phyloP scores from a whole-genome alignment of 23 red algal genomes.

The Cyanidium caldarium region DNA sequence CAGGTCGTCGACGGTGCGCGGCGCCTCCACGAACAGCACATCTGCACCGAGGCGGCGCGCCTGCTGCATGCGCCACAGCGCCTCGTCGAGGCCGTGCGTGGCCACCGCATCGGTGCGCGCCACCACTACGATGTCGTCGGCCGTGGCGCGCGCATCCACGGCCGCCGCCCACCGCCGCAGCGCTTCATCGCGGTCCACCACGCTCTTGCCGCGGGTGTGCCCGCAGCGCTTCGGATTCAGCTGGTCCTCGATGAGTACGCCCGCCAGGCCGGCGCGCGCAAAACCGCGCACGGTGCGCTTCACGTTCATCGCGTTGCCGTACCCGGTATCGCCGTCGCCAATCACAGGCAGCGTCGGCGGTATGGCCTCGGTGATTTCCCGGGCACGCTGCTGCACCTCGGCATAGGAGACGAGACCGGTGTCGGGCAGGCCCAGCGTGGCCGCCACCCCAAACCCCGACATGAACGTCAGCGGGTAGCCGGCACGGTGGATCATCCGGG shows the following conservation, averaged over 20 bases:
- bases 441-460: constrained; percentile 72
- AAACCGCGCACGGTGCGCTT: constrained; percentile 53
- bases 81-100: constrained; percentile 52
- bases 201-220: constrained; percentile 80
- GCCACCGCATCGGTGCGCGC: constrained; percentile 5
- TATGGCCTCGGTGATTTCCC: constrained; percentile 23
- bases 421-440: constrained; percentile 49
- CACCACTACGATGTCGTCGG: not conserved
- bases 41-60: constrained; percentile 51
- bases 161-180: constrained; percentile 61
- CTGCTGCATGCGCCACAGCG: constrained; percentile 33
- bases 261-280: constrained; percentile 50
- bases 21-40: constrained; percentile 84
- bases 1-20: constrained; percentile 36
- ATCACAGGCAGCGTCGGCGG: constrained; percentile 47
- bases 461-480: constrained; percentile 72
- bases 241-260: constrained; percentile 82
- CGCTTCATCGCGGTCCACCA: constrained; percentile 58
- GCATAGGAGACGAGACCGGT: constrained; percentile 63
- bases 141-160: constrained; percentile 48
- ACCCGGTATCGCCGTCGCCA: constrained; percentile 79
- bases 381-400: constrained; percentile 38
- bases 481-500: constrained; percentile 42
- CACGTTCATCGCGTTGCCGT: constrained; percentile 63
- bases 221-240: constrained; percentile 88